Conservation (phyloP, 352 stramenopile genomes). For the Phytophthora agathidicida region DNA sequence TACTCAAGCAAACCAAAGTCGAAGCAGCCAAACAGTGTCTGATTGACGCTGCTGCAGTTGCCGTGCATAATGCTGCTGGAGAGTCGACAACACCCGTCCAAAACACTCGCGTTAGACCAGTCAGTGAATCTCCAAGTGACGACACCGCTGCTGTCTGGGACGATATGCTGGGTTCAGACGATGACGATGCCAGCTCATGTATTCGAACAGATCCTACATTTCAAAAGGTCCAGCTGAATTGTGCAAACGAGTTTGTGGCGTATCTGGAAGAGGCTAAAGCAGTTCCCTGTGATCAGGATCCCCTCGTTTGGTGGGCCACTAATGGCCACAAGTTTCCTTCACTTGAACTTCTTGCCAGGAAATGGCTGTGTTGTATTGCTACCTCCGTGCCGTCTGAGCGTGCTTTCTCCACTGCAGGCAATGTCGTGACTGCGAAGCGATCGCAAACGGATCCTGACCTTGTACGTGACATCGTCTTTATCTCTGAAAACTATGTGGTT, state of each 20-base stretch:
- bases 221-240: background rate
- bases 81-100: background rate
- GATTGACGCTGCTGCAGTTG: background rate
- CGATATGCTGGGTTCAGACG: background rate
- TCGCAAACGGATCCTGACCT: background rate
- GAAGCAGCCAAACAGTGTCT: background rate
- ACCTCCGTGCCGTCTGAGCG: constrained; percentile 15
- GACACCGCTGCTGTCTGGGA: background rate
- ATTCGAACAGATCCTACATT: too few species aligned
- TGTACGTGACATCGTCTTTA: constrained; percentile 10
- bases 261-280: background rate
- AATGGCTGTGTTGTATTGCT: constrained; percentile 12
- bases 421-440: constrained; percentile 12
- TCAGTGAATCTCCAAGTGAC: background rate
- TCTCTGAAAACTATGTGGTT: constrained; percentile 1
- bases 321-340: background rate
- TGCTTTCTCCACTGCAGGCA: constrained; percentile 17
- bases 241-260: background rate
- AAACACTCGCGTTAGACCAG: background rate
- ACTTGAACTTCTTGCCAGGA: background rate
- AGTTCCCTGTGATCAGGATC: background rate
- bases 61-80: background rate
- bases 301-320: constrained; percentile 5
- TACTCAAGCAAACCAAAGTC: background rate
- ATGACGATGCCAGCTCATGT: background rate